Evolutionary conservation across 1,139 yeast species (phyloP), one percentile per base, ranked within the genome.

Genomic region (Nematodospora anomalae): DNA sequence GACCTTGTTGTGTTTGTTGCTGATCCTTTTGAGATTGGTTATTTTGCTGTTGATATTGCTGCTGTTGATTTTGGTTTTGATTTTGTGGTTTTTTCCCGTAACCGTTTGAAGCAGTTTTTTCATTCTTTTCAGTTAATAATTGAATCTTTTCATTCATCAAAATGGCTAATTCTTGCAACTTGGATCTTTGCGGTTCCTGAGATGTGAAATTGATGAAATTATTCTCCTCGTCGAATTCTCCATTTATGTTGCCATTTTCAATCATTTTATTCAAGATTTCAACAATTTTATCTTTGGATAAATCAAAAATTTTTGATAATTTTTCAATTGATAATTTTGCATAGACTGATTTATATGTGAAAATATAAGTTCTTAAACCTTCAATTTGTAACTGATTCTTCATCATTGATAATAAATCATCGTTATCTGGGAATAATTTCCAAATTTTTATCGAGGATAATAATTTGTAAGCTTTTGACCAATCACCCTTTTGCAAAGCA

Each of bases 331-430:
- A 81, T 43, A 90, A 75, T 48, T 86, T 83, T 43, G 83, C 69
- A 67, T 82, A 90, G 55, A 80, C 82, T 26, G 81, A 62, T 57
- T 86, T 87, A 68, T 83, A 89, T 49, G 88, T 82, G 72, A 88
- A 86, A 50, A 92, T 73, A 60, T 85, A 92, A 16, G 97, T 88
- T 65, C 95, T 79, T 57, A 92, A 75, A 36, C 96, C 96, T 64
- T 88, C 96, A 38, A 82, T 69, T 71, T 90, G 95, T 50, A 92
- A 76, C 68, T 88, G 87, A 48, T 73, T 76, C 50, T 76, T 76
- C 58, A 90, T 74, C 83, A 85, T 80, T 12, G 60, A 63, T 66
- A 83, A 80, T 57, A 89, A 76, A 38, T 71, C 67, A 35, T 73
- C 81, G 43, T 79, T 71, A 50, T 86, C 80, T 42, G 89, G 80